phyloP scores from a whole-genome alignment of 441 rosid species.

The Corymbia citriodora region DNA sequence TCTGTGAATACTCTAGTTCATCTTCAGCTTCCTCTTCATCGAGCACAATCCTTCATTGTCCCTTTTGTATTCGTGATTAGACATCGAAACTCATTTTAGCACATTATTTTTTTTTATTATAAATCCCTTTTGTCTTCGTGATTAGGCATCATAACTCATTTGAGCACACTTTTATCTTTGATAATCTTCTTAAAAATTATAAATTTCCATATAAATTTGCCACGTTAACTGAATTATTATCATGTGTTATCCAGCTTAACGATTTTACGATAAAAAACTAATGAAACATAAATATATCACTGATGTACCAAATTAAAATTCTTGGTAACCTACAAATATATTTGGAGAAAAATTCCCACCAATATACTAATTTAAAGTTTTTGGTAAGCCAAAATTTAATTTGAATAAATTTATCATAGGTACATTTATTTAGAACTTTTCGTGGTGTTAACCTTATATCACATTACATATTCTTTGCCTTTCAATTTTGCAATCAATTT shows the following conservation, averaged over 20 bases:
- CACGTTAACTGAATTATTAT: not conserved
- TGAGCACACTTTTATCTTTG: not conserved
- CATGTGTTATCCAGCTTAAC: too few relatives aligned
- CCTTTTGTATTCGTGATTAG: not conserved
- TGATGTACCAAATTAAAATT: too few relatives aligned
- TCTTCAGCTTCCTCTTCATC: not conserved
- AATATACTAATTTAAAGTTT: too few relatives aligned
- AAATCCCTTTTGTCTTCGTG: not conserved
- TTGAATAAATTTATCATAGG: too few relatives aligned
- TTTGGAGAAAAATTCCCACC: too few relatives aligned
- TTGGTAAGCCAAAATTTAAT: too few relatives aligned
- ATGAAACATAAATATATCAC: too few relatives aligned
- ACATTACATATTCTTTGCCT: not conserved
- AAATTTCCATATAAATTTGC: not conserved
- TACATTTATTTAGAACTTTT: too few relatives aligned
- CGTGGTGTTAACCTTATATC: not conserved
- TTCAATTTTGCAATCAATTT: not conserved
- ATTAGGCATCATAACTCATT: not conserved
- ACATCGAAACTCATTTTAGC: not conserved
- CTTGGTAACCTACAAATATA: too few relatives aligned
- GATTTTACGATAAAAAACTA: too few relatives aligned
- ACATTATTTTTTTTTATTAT: not conserved
- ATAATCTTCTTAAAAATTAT: too few relatives aligned
- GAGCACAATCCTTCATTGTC: not conserved
- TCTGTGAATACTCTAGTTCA: not conserved